Base-by-base conservation (phyloP, 164 flowering plant genomes). In the Tinospora cordifolia region DNA sequence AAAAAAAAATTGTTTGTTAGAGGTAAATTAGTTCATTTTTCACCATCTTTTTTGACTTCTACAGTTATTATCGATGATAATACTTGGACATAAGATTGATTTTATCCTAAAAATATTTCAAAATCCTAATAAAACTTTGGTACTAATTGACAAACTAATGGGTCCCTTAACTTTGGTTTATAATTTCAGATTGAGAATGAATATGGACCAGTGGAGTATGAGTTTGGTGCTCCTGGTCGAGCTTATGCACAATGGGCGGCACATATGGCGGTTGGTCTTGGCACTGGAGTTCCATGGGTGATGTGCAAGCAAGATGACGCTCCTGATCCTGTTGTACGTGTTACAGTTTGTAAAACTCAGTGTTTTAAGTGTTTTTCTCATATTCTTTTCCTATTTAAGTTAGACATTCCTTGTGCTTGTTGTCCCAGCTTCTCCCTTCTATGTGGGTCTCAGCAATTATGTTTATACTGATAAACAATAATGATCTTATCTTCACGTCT, bases 241-340 rank as follows among this genome's bases (percentile, higher is more conserved):
- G 84, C 90, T 14, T 93, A 93, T 66, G 69, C 87, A 6, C 71
- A 84, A 69, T 93, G 97, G 96, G 90, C 92, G 21, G 96, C 95
- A 8, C 63, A 79, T 59, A 90, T 93, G 98, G 98, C 97, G 6
- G 86, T 85, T 13, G 82, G 86, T 9, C 89, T 88, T 5, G 79
- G 77, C 69, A 90, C 98, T 22, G 98, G 98, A n/a, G 98, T 93
- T 60, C 98, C 98, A 36, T 93, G 98, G 98, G 75, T 93, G 70
- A 93, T 93, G 98, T 93, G 98, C 86, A 93, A 90, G 74, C 93
- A 93, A 84, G 93, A 90, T 47, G 90, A 89, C 76, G 97, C 93
- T 49, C 98, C 98, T 46, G 96, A 87, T 80, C 93, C 93, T 2
- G 68, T 87, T 69, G 97, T 91, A 83, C 80, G 82, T 36, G 25